These are phyloP conservation scores for Phyllosticta citribraziliensis DNA, from an alignment of 2,329 filamentous ascomycete species.

Conservation along the genomic window DNA sequence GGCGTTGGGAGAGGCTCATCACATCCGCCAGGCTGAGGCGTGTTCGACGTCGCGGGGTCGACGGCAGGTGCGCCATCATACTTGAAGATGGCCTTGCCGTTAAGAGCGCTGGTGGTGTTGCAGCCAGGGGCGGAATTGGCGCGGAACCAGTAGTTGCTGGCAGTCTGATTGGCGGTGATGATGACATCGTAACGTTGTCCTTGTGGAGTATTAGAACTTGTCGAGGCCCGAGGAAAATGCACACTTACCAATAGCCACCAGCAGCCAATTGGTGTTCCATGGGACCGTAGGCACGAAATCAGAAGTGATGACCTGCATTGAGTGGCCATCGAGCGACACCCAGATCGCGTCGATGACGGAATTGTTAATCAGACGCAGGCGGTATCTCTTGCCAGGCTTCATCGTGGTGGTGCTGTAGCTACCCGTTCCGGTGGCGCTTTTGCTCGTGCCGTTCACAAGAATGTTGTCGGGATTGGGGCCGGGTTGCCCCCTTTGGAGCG, in stretches of 20 bases:
- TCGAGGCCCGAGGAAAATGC: neutral
- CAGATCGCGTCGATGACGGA: conserved; percentile 19
- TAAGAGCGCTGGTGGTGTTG: conserved; percentile 19
- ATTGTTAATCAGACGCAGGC: conserved; percentile 49
- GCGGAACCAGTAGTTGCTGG: conserved; percentile 35
- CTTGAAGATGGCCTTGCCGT: conserved; percentile 26
- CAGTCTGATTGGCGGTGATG: conserved; percentile 30
- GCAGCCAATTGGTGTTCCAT: conserved; percentile 25
- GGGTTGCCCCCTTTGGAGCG: conserved; percentile 20
- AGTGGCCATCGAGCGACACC: conserved; percentile 23
- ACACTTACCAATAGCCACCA: conserved; percentile 27
- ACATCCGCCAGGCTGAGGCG: conserved; percentile 17
- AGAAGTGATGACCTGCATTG: conserved; percentile 23
- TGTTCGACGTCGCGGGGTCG: conserved; percentile 16
- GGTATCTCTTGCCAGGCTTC: conserved; percentile 41
- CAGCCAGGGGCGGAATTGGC: conserved; percentile 30
- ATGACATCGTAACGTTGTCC: conserved; percentile 37
- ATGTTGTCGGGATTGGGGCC: conserved; percentile 35
- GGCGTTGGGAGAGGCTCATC: conserved; percentile 14
- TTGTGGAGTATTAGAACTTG: neutral
- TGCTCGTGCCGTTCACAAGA: conserved; percentile 47
- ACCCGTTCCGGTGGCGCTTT: conserved; percentile 30
- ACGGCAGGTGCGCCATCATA: conserved; percentile 18
- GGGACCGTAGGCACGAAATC: conserved; percentile 24
- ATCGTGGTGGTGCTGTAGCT: conserved; percentile 21